phyloP scores from a whole-genome alignment of 1,284 basidiomycete genomes.

The Cryptococcus neoformans region DNA sequence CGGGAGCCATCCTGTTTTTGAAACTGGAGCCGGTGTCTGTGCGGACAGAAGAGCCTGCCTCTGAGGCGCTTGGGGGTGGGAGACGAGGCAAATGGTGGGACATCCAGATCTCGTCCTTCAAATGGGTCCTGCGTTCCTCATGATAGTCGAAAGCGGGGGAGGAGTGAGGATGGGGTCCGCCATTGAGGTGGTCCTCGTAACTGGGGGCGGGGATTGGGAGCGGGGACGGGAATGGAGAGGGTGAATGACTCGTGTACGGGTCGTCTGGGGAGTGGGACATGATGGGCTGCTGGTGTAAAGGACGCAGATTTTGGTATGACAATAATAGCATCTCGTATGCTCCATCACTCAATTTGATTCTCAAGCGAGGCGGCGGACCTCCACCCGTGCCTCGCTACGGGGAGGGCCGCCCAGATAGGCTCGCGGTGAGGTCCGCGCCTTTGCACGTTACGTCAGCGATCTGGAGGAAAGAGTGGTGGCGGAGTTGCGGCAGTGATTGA shows the following conservation, averaged over 20 bases:
- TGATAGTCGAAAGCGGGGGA: constrained; percentile 50
- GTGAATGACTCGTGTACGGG: not conserved
- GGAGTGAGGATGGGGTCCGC: constrained; percentile 15
- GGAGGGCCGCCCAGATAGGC: too few species aligned
- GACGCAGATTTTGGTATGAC: too few species aligned
- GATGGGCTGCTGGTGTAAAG: not conserved
- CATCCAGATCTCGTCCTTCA: constrained; percentile 48
- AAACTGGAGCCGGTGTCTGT: constrained; percentile 4
- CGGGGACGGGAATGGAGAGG: constrained; percentile 9
- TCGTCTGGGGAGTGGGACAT: constrained; percentile 9
- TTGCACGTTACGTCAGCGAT: too few species aligned
- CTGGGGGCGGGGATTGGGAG: constrained; percentile 7
- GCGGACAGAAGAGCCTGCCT: constrained; percentile 13
- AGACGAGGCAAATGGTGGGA: constrained; percentile 44
- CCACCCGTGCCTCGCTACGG: too few species aligned
- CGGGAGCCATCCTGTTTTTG: constrained; percentile 2
- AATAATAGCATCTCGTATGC: too few species aligned
- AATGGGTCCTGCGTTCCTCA: constrained; percentile 42
- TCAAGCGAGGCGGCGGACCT: too few species aligned
- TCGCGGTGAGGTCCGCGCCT: too few species aligned
- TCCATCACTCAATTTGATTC: too few species aligned
- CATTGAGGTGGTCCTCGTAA: not conserved
- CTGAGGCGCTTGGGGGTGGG: constrained; percentile 30
- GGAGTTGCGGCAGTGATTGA: too few species aligned
- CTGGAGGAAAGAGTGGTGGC: too few species aligned